Conservation (phyloP, 441 rosid genomes). For the Populus hybrid region DNA sequence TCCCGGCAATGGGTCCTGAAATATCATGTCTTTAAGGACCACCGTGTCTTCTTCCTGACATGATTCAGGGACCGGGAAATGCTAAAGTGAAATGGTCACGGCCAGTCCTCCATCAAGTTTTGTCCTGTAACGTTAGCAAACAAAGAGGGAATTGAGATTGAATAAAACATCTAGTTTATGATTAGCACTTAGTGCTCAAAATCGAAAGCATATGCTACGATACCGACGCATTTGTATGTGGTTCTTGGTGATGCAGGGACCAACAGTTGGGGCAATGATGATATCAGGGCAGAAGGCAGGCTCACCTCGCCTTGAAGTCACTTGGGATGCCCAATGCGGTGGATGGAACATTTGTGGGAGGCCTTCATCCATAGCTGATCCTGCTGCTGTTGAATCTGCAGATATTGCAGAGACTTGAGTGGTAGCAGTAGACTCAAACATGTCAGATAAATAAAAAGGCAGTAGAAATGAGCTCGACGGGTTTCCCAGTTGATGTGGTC, state of each 20-base stretch:
- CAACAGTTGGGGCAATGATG: slow-evolving; percentile 94
- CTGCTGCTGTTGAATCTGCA: slow-evolving; percentile 62
- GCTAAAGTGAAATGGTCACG: no score
- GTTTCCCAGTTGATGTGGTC: not conserved
- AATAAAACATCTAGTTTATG: not conserved
- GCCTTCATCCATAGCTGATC: slow-evolving; percentile 51
- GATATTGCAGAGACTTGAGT: slow-evolving; percentile 54
- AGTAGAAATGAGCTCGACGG: not conserved
- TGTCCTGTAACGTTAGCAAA: no score
- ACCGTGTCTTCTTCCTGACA: no score
- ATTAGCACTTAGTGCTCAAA: not conserved
- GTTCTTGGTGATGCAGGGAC: slow-evolving; percentile 47
- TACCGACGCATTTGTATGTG: not conserved
- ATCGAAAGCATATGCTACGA: slow-evolving; percentile 7
- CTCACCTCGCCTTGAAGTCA: slow-evolving; percentile 67
- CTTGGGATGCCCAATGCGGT: slow-evolving; percentile 64
- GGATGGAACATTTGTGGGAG: slow-evolving; percentile 49
- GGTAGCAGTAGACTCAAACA: not conserved
- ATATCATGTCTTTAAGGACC: no score
- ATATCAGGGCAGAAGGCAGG: slow-evolving; percentile 92
- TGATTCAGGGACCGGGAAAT: no score
- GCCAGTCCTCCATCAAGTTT: no score
- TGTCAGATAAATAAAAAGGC: slow-evolving; percentile 1
- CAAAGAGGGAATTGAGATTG: not conserved
- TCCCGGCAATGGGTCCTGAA: no score